phyloP scores from a whole-genome alignment of 2,329 filamentous ascomycete genomes.

The Penicillium sp. region DNA sequence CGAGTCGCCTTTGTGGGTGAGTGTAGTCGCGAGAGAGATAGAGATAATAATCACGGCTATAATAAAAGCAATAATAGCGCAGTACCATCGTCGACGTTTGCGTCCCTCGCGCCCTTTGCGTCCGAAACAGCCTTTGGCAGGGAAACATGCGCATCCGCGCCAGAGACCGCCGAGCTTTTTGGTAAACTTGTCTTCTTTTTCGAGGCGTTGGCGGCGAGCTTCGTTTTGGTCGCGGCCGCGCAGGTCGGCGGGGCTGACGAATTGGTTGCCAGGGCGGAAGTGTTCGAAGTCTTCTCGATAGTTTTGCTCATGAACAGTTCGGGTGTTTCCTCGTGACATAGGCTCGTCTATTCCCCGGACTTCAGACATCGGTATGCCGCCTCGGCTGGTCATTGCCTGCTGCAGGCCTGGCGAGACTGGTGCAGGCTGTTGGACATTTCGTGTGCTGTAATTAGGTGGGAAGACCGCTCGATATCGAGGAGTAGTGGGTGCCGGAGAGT shows the following conservation, averaged over 20 bases:
- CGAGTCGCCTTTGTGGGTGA: constrained; percentile 46
- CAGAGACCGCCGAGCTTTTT: constrained; percentile 59
- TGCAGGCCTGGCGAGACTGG: constrained; percentile 61
- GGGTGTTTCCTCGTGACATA: not conserved
- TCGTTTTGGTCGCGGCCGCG: constrained; percentile 34
- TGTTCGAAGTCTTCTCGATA: constrained; percentile 25
- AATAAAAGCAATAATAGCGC: constrained; percentile 50
- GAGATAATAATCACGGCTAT: constrained; percentile 55
- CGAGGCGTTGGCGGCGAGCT: constrained; percentile 54
- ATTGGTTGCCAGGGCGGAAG: constrained; percentile 16
- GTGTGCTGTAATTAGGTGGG: constrained; percentile 49
- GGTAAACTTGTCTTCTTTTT: constrained; percentile 63
- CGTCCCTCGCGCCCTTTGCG: constrained; percentile 58
- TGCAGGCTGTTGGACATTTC: constrained; percentile 39
- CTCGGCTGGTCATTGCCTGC: constrained; percentile 59
- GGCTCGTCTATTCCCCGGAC: constrained; percentile 35
- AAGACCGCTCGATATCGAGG: constrained; percentile 55
- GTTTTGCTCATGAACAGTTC: constrained; percentile 19
- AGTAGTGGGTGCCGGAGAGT: constrained; percentile 36
- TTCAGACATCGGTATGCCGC: constrained; percentile 58
- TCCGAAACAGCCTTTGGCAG: constrained; percentile 62
- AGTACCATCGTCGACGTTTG: constrained; percentile 58
- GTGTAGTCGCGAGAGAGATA: constrained; percentile 54
- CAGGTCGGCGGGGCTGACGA: constrained; percentile 17
- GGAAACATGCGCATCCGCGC: constrained; percentile 62